Conservation (phyloP, 352 stramenopile genomes). For the Pythium biforme region DNA sequence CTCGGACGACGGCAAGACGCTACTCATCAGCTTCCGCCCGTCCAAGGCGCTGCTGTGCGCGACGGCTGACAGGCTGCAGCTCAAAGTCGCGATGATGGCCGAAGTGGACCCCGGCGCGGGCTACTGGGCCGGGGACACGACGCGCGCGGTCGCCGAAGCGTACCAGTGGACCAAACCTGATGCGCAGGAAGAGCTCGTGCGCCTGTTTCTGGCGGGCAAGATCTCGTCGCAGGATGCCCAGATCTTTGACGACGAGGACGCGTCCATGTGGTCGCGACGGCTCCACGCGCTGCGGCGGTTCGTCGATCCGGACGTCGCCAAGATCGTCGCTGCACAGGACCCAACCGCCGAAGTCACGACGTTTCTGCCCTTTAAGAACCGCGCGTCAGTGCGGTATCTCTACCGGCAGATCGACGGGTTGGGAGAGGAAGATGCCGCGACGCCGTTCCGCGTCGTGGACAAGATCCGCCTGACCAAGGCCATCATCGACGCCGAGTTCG, state of each 20-base stretch:
- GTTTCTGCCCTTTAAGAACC: conserved; percentile 51
- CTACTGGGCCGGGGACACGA: conserved; percentile 36
- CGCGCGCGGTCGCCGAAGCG: conserved; percentile 24
- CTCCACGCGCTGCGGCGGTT: conserved; percentile 52
- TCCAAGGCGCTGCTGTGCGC: conserved; percentile 40
- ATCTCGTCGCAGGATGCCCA: conserved; percentile 59
- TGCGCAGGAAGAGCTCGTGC: conserved; percentile 67
- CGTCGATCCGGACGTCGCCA: conserved; percentile 29
- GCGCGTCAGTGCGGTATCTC: conserved; percentile 58
- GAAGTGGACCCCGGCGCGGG: conserved; percentile 45
- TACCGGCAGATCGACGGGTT: conserved; percentile 64
- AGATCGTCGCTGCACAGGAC: conserved; percentile 18
- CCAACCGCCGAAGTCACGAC: not conserved
- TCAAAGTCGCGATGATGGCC: conserved; percentile 44
- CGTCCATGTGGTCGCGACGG: conserved; percentile 64
- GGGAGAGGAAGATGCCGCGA: conserved; percentile 22
- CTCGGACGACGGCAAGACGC: conserved; percentile 25
- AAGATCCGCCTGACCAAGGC: conserved; percentile 77
- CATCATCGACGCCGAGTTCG: conserved; percentile 67
- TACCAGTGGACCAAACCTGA: conserved; percentile 37
- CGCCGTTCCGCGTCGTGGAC: conserved; percentile 72
- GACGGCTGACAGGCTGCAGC: conserved; percentile 42
- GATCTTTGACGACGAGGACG: conserved; percentile 55
- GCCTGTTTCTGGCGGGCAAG: conserved; percentile 65
- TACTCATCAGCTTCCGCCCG: conserved; percentile 57